phyloP scores from a whole-genome alignment of 2,329 filamentous ascomycete genomes.

The Fusarium fracticaudum region DNA sequence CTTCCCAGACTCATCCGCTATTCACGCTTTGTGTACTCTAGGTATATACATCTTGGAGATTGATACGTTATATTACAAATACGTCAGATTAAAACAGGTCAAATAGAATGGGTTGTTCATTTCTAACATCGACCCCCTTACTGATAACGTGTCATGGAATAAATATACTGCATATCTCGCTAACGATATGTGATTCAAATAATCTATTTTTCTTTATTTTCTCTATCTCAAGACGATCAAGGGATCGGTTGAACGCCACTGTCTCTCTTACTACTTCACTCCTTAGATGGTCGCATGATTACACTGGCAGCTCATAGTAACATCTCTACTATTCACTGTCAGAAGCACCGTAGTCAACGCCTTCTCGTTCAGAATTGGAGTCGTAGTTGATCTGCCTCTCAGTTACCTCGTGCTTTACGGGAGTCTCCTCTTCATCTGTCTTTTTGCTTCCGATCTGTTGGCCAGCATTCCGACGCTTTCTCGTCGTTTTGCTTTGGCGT shows the following conservation, averaged over 20 bases:
- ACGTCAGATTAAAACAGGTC: no score
- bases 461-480: background rate
- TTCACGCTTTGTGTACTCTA: background rate
- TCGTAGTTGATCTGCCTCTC: background rate
- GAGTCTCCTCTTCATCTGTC: background rate
- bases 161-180: background rate
- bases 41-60: background rate
- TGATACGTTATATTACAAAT: no score
- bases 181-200: accelerated
- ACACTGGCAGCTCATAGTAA: background rate
- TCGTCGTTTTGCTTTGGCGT: background rate
- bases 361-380: background rate
- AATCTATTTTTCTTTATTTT: background rate
- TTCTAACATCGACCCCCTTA: no score
- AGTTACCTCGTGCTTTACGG: accelerated
- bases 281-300: accelerated
- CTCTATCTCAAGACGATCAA: background rate
- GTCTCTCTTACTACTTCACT: background rate
- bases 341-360: accelerated
- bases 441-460: no score
- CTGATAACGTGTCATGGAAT: no score
- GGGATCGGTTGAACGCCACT: accelerated
- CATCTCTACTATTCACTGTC: background rate
- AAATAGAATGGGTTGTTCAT: no score
- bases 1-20: background rate